Conservation (phyloP, 2,329 filamentous ascomycete genomes). For the Cercospora zeina region DNA sequence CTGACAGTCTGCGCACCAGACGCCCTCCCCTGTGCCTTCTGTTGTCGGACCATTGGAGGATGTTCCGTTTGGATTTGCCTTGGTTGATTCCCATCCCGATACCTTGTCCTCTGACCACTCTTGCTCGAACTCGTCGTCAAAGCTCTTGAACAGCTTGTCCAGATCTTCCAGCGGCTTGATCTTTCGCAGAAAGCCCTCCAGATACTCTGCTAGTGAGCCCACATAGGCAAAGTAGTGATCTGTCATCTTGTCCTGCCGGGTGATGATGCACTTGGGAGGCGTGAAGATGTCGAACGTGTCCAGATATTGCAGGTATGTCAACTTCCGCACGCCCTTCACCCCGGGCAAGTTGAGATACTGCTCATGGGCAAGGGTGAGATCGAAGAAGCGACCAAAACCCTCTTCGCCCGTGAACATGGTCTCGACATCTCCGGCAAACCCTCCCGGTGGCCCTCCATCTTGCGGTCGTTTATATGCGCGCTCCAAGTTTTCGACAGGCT, state of each 20-base stretch:
- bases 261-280: slow-evolving; percentile 70
- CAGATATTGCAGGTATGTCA: slow-evolving; percentile 90
- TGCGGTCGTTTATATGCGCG: slow-evolving; percentile 80
- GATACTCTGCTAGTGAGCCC: slow-evolving; percentile 73
- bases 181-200: slow-evolving; percentile 83
- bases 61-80: slow-evolving; percentile 30
- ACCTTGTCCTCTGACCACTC: slow-evolving; percentile 80
- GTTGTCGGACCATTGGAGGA: slow-evolving; percentile 46
- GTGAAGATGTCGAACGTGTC: slow-evolving; percentile 86
- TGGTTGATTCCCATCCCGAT: slow-evolving; percentile 68
- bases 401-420: slow-evolving; percentile 96
- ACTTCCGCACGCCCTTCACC: slow-evolving; percentile 64
- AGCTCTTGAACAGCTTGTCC: slow-evolving; percentile 71
- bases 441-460: slow-evolving; percentile 51
- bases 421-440: slow-evolving; percentile 65
- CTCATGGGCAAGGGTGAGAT: slow-evolving; percentile 81
- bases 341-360: slow-evolving; percentile 85
- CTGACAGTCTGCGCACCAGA: slow-evolving; percentile 89
- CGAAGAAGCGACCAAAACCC: slow-evolving; percentile 87
- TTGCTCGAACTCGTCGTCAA: slow-evolving; percentile 80
- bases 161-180: slow-evolving; percentile 84
- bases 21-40: slow-evolving; percentile 63
- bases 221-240: slow-evolving; percentile 92
- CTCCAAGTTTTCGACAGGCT: slow-evolving; percentile 93
- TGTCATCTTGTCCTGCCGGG: slow-evolving; percentile 79